phyloP scores from a whole-genome alignment of 768 basidiomycete species.

The Mycena metata region DNA sequence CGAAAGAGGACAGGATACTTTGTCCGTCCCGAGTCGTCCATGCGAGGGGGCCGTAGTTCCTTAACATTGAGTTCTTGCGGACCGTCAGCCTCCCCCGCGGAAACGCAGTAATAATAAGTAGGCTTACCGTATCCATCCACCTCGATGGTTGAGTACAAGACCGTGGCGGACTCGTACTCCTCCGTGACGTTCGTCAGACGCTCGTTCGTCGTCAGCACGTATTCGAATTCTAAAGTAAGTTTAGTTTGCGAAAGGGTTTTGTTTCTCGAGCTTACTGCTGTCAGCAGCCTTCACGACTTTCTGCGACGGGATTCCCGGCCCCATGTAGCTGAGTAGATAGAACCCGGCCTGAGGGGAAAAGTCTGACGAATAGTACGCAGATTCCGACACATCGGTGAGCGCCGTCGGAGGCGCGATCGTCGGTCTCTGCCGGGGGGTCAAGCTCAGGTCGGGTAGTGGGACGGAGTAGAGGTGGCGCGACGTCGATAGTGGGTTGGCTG shows the following conservation, averaged over 20 bases:
- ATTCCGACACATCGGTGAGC: constrained; percentile 48
- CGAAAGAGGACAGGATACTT: constrained; percentile 96
- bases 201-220: constrained; percentile 80
- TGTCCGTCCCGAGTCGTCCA: constrained; percentile 95
- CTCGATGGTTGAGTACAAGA: constrained; percentile 77
- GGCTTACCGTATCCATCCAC: constrained; percentile 85
- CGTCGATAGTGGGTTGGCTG: constrained; percentile 84
- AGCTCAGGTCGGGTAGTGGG: constrained; percentile 68
- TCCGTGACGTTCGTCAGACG: constrained; percentile 71
- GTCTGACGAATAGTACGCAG: constrained; percentile 71
- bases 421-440: constrained; percentile 54
- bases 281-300: constrained; percentile 72
- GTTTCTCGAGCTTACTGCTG: constrained; percentile 47
- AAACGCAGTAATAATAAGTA: constrained; percentile 1
- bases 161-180: constrained; percentile 79
- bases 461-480: constrained; percentile 89
- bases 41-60: constrained; percentile 90
- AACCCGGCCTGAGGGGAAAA: constrained; percentile 92
- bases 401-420: constrained; percentile 66
- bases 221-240: constrained; percentile 64
- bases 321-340: constrained; percentile 84
- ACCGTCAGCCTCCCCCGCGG: constrained; percentile 38
- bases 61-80: constrained; percentile 85
- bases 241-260: constrained; percentile 10
- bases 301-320: constrained; percentile 91